Evolutionary conservation across 768 basidiomycete genomes (phyloP).

Genomic region (Naganishia onofrii): DNA sequence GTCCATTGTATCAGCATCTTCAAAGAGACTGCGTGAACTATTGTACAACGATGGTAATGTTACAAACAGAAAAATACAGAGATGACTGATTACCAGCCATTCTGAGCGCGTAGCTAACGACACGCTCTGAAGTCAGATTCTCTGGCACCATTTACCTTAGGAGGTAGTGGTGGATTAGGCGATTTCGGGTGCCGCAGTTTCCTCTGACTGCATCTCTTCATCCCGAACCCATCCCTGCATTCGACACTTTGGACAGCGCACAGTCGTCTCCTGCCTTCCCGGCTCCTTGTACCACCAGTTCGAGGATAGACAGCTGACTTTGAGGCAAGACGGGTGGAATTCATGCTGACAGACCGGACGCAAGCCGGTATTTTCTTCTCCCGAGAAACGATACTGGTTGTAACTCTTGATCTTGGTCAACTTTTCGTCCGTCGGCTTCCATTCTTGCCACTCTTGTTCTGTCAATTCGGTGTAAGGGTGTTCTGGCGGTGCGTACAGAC

Average conservation of each 20-base stretch:
- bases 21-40: not conserved
- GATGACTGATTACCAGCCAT: not conserved
- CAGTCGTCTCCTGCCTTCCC: constrained; percentile 19
- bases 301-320: constrained; percentile 15
- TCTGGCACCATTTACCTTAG: not conserved
- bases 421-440: constrained; percentile 29
- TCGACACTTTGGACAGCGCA: constrained; percentile 28
- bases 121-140: too few relatives aligned
- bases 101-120: not conserved
- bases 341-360: constrained; percentile 14
- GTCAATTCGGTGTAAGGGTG: constrained; percentile 23
- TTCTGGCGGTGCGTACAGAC: constrained; percentile 29
- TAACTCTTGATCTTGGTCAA: constrained; percentile 19
- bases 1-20: not conserved
- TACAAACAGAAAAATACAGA: not conserved
- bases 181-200: not conserved
- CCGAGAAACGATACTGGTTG: constrained; percentile 18
- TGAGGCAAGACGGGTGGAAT: constrained; percentile 28
- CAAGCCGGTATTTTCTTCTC: not conserved
- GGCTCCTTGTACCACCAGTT: constrained; percentile 29
- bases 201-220: not conserved
- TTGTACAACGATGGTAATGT: not conserved
- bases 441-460: constrained; percentile 17
- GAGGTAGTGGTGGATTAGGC: not conserved
- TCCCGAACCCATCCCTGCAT: constrained; percentile 25